These are phyloP conservation scores for Beauveria sp. DNA, from an alignment of 2,329 filamentous ascomycete genomes.

Conservation along the genomic window DNA sequence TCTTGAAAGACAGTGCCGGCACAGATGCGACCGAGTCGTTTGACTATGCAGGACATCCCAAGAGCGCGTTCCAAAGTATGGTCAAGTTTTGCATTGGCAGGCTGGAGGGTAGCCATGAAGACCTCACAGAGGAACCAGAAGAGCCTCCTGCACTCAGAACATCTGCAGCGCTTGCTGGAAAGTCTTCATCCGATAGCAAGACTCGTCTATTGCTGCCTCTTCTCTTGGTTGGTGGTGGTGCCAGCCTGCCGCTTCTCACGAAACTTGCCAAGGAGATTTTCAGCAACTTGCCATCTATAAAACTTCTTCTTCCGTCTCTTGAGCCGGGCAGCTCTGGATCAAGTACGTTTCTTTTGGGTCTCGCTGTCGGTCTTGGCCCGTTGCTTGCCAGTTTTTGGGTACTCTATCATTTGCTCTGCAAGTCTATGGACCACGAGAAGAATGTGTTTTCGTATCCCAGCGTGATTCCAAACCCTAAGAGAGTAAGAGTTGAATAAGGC, in stretches of 20 bases:
- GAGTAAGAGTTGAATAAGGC: not conserved
- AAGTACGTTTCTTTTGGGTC: not conserved
- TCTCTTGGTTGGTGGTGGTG: not conserved
- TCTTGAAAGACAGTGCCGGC: not conserved
- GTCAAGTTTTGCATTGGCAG: not conserved
- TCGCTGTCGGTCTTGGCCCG: not conserved
- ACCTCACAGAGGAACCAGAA: not conserved
- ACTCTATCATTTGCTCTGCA: not conserved
- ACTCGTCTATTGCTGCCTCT: not conserved
- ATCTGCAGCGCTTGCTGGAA: not conserved
- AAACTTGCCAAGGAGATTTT: not conserved
- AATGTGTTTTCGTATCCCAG: conserved; percentile 2
- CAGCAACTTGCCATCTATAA: not conserved
- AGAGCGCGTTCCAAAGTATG: not conserved
- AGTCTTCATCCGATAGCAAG: not conserved
- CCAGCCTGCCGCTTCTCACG: not conserved
- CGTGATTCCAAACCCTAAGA: not conserved
- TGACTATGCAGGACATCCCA: not conserved
- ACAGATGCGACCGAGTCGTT: not conserved
- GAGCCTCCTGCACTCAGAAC: not conserved
- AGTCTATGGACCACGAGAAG: conserved; percentile 3
- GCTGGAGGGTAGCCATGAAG: not conserved
- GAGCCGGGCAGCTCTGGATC: not conserved
- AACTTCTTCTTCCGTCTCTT: not conserved
- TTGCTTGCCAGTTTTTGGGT: not conserved